Conservation (phyloP, 768 basidiomycete genomes). For the Pilatotrama ljubarskyi region DNA sequence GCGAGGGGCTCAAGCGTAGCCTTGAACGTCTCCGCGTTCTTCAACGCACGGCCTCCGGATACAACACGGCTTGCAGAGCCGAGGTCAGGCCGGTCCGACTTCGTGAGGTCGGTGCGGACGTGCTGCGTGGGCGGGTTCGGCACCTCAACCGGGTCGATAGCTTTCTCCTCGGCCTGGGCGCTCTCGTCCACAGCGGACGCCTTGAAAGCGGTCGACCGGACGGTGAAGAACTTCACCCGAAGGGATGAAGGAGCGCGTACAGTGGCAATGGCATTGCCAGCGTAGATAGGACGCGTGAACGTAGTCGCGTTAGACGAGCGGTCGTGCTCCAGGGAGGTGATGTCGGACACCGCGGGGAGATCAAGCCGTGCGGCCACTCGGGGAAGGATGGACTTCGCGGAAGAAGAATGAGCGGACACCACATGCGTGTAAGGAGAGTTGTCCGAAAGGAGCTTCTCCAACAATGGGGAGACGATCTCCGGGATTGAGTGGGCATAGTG, state of each 20-base stretch:
- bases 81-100: constrained; percentile 92
- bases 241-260: constrained; percentile 78
- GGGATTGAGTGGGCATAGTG: constrained; percentile 71
- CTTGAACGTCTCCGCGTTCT: constrained; percentile 92
- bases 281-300: constrained; percentile 94
- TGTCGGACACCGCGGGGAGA: constrained; percentile 87
- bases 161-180: constrained; percentile 57
- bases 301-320: constrained; percentile 69
- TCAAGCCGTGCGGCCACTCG: constrained; percentile 90
- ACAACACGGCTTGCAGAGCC: constrained; percentile 86
- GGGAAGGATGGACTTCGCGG: constrained; percentile 90
- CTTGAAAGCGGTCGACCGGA: constrained; percentile 87
- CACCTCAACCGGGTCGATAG: constrained; percentile 64
- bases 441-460: constrained; percentile 70
- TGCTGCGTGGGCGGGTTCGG: constrained; percentile 59
- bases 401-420: constrained; percentile 88
- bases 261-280: constrained; percentile 95
- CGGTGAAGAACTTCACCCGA: constrained; percentile 90
- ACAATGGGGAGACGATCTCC: constrained; percentile 79
- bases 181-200: constrained; percentile 56
- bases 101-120: constrained; percentile 73
- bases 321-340: constrained; percentile 80
- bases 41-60: constrained; percentile 93
- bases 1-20: constrained; percentile 86
- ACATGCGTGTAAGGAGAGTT: constrained; percentile 81